phyloP scores from a whole-genome alignment of 2,329 filamentous ascomycete species.

The Chaetomium globosum region DNA sequence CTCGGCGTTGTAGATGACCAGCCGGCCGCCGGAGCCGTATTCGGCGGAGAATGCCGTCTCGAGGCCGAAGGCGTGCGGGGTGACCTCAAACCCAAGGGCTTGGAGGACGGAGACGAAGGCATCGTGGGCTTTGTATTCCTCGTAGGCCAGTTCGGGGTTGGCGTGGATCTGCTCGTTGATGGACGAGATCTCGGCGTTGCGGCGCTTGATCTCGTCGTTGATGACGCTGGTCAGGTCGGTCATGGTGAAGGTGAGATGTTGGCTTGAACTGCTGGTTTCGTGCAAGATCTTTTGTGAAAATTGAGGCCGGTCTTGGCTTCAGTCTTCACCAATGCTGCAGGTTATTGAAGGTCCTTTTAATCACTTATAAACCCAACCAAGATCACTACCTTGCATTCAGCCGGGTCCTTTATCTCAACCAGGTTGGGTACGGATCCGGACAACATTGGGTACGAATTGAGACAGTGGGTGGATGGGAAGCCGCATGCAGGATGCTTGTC shows the following conservation, averaged over 20 bases:
- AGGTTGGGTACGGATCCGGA: too few relatives aligned
- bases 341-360: too few relatives aligned
- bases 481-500: neutral
- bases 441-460: neutral
- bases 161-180: conserved; percentile 43
- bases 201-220: conserved; percentile 29
- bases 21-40: conserved; percentile 47
- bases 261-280: neutral
- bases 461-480: neutral
- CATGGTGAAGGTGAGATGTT: conserved; percentile 22
- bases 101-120: conserved; percentile 51
- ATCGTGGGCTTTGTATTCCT: conserved; percentile 56
- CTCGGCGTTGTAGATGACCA: conserved; percentile 50
- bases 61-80: conserved; percentile 54
- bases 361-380: neutral
- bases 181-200: conserved; percentile 30
- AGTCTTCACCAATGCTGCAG: too few relatives aligned
- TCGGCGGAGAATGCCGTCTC: conserved; percentile 55
- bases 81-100: conserved; percentile 50
- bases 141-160: conserved; percentile 55
- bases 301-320: neutral
- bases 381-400: neutral
- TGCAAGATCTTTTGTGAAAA: neutral
- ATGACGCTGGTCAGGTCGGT: conserved; percentile 29
- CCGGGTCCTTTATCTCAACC: neutral